Percentiles rank a stretch among this genome's conserved stretches.
These are phyloP conservation scores for Apiospora hydei DNA, from an alignment of 2,329 filamentous ascomycete genomes.

Conservation along the genomic window DNA sequence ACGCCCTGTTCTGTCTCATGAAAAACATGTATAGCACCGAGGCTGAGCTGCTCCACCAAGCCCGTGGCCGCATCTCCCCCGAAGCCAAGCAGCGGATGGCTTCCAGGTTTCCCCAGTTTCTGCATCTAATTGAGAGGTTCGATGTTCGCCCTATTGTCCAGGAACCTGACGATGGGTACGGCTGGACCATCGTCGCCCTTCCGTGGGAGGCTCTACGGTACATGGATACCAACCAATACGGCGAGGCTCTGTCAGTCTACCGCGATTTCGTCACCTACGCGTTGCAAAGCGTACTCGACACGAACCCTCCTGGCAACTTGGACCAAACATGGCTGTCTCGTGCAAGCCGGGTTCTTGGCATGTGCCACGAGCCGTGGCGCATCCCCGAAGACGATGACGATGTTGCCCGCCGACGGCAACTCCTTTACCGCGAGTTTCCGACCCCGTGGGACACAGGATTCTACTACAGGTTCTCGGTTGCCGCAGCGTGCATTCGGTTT, in stretches of 20 bases:
- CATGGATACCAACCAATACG: background rate
- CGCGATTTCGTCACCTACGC: too few species aligned
- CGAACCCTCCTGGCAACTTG: too few species aligned
- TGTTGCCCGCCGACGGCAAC: too few species aligned
- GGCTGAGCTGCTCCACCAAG: background rate
- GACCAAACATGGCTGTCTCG: too few species aligned
- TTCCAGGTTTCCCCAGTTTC: background rate
- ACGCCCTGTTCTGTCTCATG: background rate
- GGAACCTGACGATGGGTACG: background rate
- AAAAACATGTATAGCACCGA: background rate
- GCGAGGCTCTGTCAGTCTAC: background rate
- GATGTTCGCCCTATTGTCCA: background rate
- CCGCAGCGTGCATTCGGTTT: too few species aligned
- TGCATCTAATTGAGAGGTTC: background rate
- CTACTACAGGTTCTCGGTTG: too few species aligned
- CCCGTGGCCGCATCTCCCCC: background rate
- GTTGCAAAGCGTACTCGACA: too few species aligned
- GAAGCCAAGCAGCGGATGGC: background rate
- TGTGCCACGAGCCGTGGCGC: too few species aligned
- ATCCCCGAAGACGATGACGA: too few species aligned
- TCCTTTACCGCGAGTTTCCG: too few species aligned
- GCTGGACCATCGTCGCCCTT: background rate
- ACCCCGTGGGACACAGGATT: too few species aligned
- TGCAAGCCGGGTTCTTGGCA: too few species aligned
- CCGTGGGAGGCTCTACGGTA: background rate